A percentile compares a stretch with the other conserved stretches of the same genome.
These are phyloP conservation scores for Byssoonygena ceratinophila DNA, from an alignment of 2,329 filamentous ascomycete species.

Conservation along the genomic window DNA sequence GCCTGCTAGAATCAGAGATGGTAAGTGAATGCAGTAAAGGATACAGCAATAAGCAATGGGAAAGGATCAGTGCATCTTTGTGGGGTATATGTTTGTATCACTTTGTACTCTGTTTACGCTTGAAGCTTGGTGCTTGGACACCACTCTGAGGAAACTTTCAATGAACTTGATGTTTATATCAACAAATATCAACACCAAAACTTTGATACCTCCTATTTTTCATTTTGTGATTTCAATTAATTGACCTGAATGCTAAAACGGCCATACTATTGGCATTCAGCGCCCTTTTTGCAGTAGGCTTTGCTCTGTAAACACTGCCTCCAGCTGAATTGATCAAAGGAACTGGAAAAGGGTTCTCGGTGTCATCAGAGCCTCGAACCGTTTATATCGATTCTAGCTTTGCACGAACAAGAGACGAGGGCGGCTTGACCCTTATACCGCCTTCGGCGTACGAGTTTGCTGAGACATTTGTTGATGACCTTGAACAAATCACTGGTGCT, in stretches of 20 bases:
- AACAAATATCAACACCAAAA: too few relatives aligned
- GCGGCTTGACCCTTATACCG: slow-evolving; percentile 44
- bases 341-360: slow-evolving; percentile 20
- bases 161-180: too few relatives aligned
- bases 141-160: too few relatives aligned
- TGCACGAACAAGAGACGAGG: slow-evolving; percentile 32
- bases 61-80: too few relatives aligned
- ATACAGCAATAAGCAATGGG: too few relatives aligned
- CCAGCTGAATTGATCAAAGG: slow-evolving; percentile 25
- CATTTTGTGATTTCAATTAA: too few relatives aligned
- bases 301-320: slow-evolving; percentile 33
- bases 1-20: too few relatives aligned
- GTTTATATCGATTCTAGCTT: slow-evolving; percentile 38
- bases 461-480: slow-evolving; percentile 37
- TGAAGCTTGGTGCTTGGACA: too few relatives aligned
- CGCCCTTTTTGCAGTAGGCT: slow-evolving; percentile 16
- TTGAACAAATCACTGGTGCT: slow-evolving; percentile 33
- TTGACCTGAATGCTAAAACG: not conserved
- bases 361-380: slow-evolving; percentile 20
- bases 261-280: not conserved
- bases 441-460: slow-evolving; percentile 43
- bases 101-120: too few relatives aligned
- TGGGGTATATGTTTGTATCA: too few relatives aligned
- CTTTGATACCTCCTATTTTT: too few relatives aligned
- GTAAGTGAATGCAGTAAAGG: too few relatives aligned